phyloP scores from a whole-genome alignment of 73 alveolate species.

The Paramecium biaurelia region DNA sequence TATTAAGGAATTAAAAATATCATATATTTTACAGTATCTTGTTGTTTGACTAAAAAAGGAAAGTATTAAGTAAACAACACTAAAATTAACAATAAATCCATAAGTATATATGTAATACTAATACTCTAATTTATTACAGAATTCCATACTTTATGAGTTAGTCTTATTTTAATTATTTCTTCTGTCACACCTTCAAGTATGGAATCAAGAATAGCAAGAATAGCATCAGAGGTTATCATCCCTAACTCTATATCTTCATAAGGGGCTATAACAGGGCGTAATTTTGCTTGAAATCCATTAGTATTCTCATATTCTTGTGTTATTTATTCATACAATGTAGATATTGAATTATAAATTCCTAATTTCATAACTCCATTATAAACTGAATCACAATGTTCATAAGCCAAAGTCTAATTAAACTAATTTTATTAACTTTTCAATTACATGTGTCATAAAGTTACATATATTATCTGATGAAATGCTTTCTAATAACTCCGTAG shows the following conservation, averaged over 20 bases:
- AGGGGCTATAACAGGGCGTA: not conserved
- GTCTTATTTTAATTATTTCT: not conserved
- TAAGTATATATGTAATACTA: not conserved
- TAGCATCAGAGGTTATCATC: not conserved
- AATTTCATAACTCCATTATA: not conserved
- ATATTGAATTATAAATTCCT: not conserved
- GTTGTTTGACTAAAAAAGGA: not conserved
- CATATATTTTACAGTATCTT: not conserved
- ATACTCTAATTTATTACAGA: not conserved
- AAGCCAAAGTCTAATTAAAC: not conserved
- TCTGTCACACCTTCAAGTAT: not conserved
- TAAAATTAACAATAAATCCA: not conserved
- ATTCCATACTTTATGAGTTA: not conserved
- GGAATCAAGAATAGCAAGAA: not conserved
- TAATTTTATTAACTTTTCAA: not conserved
- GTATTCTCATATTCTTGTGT: not conserved
- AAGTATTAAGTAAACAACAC: not conserved
- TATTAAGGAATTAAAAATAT: not conserved
- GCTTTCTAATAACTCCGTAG: not conserved
- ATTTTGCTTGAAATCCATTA: not conserved
- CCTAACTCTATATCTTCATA: not conserved
- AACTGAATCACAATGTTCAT: not conserved
- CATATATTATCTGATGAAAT: not conserved
- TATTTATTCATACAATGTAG: not conserved
- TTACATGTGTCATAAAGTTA: not conserved